Evolutionary conservation across 2,329 filamentous ascomycete genomes (phyloP).

Genomic region (Penicillium fuscoglaucum): DNA sequence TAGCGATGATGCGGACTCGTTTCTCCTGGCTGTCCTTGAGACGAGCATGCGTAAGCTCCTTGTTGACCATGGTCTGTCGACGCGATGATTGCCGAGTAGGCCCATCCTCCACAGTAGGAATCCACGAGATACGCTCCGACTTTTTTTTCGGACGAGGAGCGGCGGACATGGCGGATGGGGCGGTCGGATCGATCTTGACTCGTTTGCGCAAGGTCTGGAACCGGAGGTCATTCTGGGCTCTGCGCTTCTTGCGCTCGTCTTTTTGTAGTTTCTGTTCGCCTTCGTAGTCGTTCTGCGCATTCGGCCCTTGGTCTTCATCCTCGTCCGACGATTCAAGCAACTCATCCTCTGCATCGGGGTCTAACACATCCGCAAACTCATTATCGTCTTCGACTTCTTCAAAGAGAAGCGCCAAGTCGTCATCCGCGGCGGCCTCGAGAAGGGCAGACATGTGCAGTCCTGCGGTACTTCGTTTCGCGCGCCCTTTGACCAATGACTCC

Average conservation of each 20-base stretch:
- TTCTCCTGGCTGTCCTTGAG: conserved; percentile 52
- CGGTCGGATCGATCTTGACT: conserved; percentile 67
- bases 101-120: conserved; percentile 63
- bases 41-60: conserved; percentile 55
- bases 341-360: conserved; percentile 63
- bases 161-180: conserved; percentile 37
- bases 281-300: conserved; percentile 62
- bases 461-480: conserved; percentile 75
- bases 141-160: conserved; percentile 62
- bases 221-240: conserved; percentile 71
- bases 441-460: conserved; percentile 81
- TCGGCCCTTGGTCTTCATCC: conserved; percentile 70
- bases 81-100: conserved; percentile 63
- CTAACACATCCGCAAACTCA: conserved; percentile 59
- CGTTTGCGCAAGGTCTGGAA: conserved; percentile 62
- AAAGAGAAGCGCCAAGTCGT: conserved; percentile 61
- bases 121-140: conserved; percentile 69
- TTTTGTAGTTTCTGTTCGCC: conserved; percentile 86
- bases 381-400: conserved; percentile 74
- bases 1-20: conserved; percentile 50
- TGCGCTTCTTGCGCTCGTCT: conserved; percentile 77
- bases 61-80: conserved; percentile 64
- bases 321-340: conserved; percentile 86
- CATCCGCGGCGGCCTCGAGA: conserved; percentile 72
- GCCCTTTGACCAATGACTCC: conserved; percentile 44